Conservation (phyloP, 495 filamentous ascomycete genomes). For the Polyplosphaeria fusca region DNA sequence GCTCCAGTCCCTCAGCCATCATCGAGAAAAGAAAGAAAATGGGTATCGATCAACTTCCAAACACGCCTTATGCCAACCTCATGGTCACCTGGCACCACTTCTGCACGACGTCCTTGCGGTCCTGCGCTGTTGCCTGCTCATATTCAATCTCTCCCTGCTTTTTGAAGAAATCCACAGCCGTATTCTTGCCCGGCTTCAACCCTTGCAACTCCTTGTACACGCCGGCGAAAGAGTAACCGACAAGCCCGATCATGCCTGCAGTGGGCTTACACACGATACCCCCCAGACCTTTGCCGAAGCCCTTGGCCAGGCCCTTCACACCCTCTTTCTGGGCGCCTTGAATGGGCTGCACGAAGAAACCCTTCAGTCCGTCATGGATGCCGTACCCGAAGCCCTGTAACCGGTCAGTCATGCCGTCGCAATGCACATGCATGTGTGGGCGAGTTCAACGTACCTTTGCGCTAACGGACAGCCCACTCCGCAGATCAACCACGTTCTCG, state of each 20-base stretch:
- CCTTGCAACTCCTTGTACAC: constrained; percentile 69
- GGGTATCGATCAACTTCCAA: too few relatives aligned
- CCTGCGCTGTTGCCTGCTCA: constrained; percentile 45
- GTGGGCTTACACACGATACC: constrained; percentile 33
- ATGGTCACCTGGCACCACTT: constrained; percentile 53
- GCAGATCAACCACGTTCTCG: constrained; percentile 66
- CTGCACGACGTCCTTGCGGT: constrained; percentile 55
- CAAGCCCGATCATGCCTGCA: constrained; percentile 20
- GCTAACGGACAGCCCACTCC: constrained; percentile 56
- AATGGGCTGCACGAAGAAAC: constrained; percentile 37
- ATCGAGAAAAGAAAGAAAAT: too few relatives aligned
- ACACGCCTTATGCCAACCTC: too few relatives aligned
- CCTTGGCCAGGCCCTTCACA: constrained; percentile 37
- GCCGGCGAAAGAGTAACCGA: constrained; percentile 44
- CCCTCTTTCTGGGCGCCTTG: constrained; percentile 40
- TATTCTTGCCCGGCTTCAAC: constrained; percentile 59
- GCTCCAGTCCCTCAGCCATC: too few relatives aligned
- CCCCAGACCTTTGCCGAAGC: constrained; percentile 39
- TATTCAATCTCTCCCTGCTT: constrained; percentile 68
- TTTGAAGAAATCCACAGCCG: constrained; percentile 65
- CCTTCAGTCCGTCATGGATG: constrained; percentile 36
- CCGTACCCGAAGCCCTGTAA: constrained; percentile 20
- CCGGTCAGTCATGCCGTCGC: not conserved
- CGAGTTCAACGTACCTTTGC: constrained; percentile 29
- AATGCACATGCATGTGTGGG: not conserved